Conservation (phyloP, 176 grass and related monocot species). For the Dendrocalamus sinicus region DNA sequence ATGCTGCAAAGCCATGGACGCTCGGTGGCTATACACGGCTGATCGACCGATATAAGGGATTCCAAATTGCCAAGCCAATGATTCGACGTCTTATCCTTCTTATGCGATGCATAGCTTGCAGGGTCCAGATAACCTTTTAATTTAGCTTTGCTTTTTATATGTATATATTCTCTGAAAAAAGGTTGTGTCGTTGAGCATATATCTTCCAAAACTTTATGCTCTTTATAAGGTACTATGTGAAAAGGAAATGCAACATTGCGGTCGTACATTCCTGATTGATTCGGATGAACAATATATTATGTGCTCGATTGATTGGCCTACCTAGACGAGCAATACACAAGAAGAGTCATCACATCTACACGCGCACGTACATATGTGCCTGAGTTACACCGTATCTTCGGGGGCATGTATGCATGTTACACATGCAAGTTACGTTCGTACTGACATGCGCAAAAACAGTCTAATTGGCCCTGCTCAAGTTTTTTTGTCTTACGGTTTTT, state of each 20-base stretch:
- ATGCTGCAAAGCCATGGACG: constrained; percentile 33
- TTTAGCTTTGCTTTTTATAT: neutral
- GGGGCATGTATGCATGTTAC: no score
- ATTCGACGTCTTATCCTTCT: constrained; percentile 49
- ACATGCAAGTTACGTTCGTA: no score
- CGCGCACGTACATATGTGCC: no score
- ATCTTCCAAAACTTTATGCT: constrained; percentile 27
- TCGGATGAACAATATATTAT: neutral
- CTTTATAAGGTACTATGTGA: neutral
- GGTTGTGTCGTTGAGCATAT: constrained; percentile 20
- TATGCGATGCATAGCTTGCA: constrained; percentile 40
- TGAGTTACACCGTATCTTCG: no score
- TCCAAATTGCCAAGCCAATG: constrained; percentile 2
- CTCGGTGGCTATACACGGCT: neutral
- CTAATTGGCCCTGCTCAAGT: no score
- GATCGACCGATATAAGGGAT: neutral
- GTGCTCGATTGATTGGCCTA: no score
- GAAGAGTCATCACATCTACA: no score
- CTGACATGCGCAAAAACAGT: no score
- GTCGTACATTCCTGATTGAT: neutral
- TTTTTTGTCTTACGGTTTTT: no score
- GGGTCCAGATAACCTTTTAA: constrained; percentile 26
- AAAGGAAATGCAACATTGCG: neutral
- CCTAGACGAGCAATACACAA: no score
- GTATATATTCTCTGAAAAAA: neutral